These are phyloP conservation scores for Russula ochroleuca DNA, from an alignment of 768 basidiomycete genomes.

Conservation along the genomic window DNA sequence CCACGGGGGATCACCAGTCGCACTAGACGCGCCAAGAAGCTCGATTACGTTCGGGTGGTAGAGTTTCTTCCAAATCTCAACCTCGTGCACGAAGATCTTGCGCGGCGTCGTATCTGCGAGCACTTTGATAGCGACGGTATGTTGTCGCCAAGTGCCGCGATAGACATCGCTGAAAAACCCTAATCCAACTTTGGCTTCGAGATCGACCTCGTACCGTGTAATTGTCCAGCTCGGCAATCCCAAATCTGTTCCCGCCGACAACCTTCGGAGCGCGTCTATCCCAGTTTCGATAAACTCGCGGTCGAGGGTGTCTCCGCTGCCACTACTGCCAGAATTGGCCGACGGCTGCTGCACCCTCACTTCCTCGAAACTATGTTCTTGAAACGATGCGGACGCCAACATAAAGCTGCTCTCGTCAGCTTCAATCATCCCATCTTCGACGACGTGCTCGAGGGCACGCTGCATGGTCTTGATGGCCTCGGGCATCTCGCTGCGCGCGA, in stretches of 20 bases:
- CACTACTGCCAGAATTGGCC: background rate
- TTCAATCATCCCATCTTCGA: constrained; percentile 35
- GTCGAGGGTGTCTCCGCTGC: constrained; percentile 49
- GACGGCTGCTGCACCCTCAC: background rate
- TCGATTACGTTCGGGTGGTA: constrained; percentile 66
- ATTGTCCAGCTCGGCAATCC: constrained; percentile 71
- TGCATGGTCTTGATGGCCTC: constrained; percentile 81
- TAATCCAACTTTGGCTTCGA: constrained; percentile 60
- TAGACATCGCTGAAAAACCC: constrained; percentile 80
- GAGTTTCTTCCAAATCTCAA: constrained; percentile 67
- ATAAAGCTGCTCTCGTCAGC: constrained; percentile 21
- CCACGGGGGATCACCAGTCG: constrained; percentile 65
- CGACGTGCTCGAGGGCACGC: constrained; percentile 52
- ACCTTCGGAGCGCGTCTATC: constrained; percentile 62
- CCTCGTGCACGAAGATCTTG: constrained; percentile 63
- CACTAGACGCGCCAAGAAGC: constrained; percentile 74
- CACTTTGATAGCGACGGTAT: constrained; percentile 68
- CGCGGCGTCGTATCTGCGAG: constrained; percentile 57
- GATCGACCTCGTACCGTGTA: constrained; percentile 75
- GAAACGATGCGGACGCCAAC: background rate
- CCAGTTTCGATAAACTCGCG: constrained; percentile 68
- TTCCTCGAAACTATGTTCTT: background rate
- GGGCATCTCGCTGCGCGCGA: constrained; percentile 63
- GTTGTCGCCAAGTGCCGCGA: constrained; percentile 65
- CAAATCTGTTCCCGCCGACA: constrained; percentile 41